Evolutionary conservation across 2,329 filamentous ascomycete species (phyloP), one percentile per base, ranked within the genome.

Genomic region (Neopestalotiopsis sp.): DNA sequence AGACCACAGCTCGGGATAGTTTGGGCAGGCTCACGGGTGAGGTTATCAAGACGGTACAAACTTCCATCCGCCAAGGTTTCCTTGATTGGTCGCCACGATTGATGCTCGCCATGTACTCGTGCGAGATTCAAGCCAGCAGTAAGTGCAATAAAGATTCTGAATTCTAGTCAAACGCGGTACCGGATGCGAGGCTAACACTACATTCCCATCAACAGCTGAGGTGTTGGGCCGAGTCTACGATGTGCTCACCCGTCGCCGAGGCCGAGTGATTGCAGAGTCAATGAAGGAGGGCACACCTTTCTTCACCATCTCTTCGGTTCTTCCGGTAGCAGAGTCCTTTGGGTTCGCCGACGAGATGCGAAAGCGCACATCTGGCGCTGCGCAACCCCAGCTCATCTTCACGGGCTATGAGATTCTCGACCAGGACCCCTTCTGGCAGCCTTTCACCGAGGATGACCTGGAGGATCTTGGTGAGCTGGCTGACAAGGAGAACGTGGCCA

Each of bases 351-450:
- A 98, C 78, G 96, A 99, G 81, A 98, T 99, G 83, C 90, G 96
- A 69, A 98, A 98, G 83, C 89, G 95, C 6, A 97, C 94, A 0
- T 94, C 91, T 6, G 96, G 96, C 3, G 94, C 93, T 3, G 96
- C 96, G 0, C 92, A 94, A 75, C 96, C 96, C 64, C 96, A 98
- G 84, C 86, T 99, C 49, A 92, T 97, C 70, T 99, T 98, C 78
- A 89, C 93, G 7, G 96, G 96, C 0, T 99, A 95, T 77, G 94
- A 98, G 80, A 89, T 97, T 74, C 85, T 98, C 2, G 94, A 98
- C 78, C 92, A 98, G 81, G 96, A 99, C 83, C 96, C 96, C 0
- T 97, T 97, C 84, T 99, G 96, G 96, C 94, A 97, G 61, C 96
- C 96, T 1, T 94, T 94, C 72, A 98, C 95, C 0, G 96, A 98